Base-by-base conservation (phyloP, 2,329 filamentous ascomycete species). In the Colletotrichum plurivorum region DNA sequence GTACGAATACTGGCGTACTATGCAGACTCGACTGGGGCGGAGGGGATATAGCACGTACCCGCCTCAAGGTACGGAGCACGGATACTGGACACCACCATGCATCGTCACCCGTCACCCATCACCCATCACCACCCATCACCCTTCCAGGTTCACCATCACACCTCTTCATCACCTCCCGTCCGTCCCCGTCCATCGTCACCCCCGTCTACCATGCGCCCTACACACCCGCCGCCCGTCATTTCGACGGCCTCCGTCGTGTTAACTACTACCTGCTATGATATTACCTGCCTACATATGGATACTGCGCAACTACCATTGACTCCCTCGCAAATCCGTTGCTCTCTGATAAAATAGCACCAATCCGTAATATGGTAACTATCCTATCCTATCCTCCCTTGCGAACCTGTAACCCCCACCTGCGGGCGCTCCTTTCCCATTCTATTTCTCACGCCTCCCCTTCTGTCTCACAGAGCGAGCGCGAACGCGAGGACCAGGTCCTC, bases 181-280 rank as follows among this genome's bases (percentile, higher is more conserved):
- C n/a, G 53, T 20, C 53, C 39, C 10, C 53, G 36, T 20, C 53
- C 56, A 22, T 27, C 56, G 8, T n/a, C 41, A 20, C n/a, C 41
- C 56, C 56, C 20, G 27, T 18, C 53, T 45, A 43, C 41, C 20
- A 12, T 20, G 46, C 12, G 46, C 12, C n/a, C n/a, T 25, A 20
- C 46, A 49, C 46, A 49, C n/a, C 46, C n/a, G 46, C 12, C 56
- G 63, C 62, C 63, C 48, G 39, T 63, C 67, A 67, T 63, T 46
- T 62, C 57, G 46, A 70, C 57, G 48, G 58, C 57, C 48, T 58
- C 15, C 41, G 41, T 43, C 41, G n/a, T 12, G 22, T 25, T 25
- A 4, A 25, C 3, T 25, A 25, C 22, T 25, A 25, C 22, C 22
- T 25, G 22, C 22, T 25, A 25, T 5, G 5, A 25, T 25, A 25